A percentile compares a stretch with the other conserved stretches of the same genome.
These are phyloP conservation scores for Silene uniflora DNA, from an alignment of 148 eudicot genomes.

Conservation along the genomic window DNA sequence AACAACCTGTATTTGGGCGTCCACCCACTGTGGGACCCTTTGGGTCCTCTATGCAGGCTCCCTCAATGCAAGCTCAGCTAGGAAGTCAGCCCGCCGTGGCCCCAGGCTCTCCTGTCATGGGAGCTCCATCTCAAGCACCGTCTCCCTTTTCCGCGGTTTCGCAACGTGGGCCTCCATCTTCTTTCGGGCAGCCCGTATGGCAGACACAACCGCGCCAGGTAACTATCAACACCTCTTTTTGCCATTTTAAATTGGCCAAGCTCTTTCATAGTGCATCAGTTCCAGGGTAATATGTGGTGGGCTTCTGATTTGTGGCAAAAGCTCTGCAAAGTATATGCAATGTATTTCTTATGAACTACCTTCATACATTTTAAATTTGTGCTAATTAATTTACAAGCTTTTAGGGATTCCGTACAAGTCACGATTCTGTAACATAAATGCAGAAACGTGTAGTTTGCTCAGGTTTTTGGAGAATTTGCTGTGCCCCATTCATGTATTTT, in stretches of 20 bases:
- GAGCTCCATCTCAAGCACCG: slow-evolving; percentile 34
- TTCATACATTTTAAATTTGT: background rate
- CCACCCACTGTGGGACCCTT: slow-evolving; percentile 32
- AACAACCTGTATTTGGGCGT: slow-evolving; percentile 39
- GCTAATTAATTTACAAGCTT: background rate
- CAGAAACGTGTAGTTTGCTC: background rate
- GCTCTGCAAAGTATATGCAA: background rate
- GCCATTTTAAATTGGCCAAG: background rate
- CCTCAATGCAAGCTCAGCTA: slow-evolving; percentile 35
- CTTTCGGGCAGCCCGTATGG: slow-evolving; percentile 68
- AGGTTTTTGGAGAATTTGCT: background rate
- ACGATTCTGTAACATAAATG: background rate
- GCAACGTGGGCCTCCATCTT: slow-evolving; percentile 25
- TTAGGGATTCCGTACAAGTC: background rate
- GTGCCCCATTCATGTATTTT: background rate
- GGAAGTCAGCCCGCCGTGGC: slow-evolving; percentile 42
- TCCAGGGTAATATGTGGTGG: background rate
- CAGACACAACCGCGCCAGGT: slow-evolving; percentile 67
- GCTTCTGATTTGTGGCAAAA: background rate
- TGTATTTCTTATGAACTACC: background rate
- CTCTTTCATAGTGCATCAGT: background rate
- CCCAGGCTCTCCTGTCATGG: slow-evolving; percentile 28
- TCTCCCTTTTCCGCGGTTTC: slow-evolving; percentile 19
- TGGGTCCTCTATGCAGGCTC: slow-evolving; percentile 44
- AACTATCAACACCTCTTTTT: background rate